A percentile compares a stretch with the other conserved stretches of the same genome.
These are phyloP conservation scores for Quambalaria eucalypti DNA, from an alignment of 1,284 basidiomycete species.

Conservation along the genomic window DNA sequence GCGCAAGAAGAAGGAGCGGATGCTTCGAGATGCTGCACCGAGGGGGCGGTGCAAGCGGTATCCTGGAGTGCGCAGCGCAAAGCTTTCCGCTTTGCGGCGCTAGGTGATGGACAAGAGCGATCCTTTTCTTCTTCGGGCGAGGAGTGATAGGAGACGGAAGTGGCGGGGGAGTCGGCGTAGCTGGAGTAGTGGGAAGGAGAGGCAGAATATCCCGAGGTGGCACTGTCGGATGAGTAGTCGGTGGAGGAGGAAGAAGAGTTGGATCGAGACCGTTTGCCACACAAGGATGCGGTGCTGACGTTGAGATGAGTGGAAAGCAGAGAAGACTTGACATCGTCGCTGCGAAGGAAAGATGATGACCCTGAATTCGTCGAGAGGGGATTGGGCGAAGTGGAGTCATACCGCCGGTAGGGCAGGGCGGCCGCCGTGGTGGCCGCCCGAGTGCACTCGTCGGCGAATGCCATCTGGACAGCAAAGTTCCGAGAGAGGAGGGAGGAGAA, in stretches of 20 bases:
- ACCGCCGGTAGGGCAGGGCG: too few species aligned
- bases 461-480: neutral
- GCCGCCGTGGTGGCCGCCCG: too few species aligned
- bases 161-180: neutral
- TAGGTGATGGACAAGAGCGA: neutral
- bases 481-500: neutral
- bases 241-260: conserved; percentile 6
- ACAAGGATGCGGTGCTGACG: neutral
- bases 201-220: neutral
- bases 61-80: neutral
- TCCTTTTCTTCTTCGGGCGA: neutral
- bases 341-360: neutral
- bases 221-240: conserved; percentile 1
- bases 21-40: neutral
- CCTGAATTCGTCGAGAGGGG: too few species aligned
- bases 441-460: too few species aligned
- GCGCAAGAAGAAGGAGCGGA: neutral
- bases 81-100: neutral
- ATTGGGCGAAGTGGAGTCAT: too few species aligned
- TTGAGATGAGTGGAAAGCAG: neutral
- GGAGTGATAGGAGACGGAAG: neutral
- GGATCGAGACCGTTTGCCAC: conserved; percentile 9
- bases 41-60: neutral
- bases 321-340: neutral
- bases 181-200: neutral